Percentiles rank a stretch among this genome's conserved stretches.
These are phyloP conservation scores for Ganoderma sinense DNA, from an alignment of 1,284 basidiomycete species.

Conservation along the genomic window DNA sequence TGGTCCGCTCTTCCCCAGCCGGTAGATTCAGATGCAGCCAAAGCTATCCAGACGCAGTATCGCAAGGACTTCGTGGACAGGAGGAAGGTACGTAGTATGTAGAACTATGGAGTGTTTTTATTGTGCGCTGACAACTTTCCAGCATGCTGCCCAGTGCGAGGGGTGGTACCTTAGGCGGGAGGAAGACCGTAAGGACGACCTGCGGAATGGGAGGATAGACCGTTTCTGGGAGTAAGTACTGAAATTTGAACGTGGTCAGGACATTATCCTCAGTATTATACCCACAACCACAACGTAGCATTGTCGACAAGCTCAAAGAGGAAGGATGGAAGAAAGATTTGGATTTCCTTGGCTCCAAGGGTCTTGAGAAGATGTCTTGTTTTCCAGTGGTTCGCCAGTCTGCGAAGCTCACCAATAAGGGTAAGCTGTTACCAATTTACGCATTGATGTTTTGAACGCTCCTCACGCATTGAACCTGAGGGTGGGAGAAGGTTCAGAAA, in stretches of 20 bases:
- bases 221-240: neutral
- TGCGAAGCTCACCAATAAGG: slow-evolving; percentile 6
- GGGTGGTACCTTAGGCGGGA: slow-evolving; percentile 14
- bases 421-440: neutral
- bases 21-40: neutral
- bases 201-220: neutral
- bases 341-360: neutral
- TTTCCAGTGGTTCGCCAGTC: slow-evolving; percentile 12
- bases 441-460: too few species aligned
- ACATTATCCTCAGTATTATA: neutral
- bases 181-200: neutral
- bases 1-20: neutral
- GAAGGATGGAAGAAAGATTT: slow-evolving; percentile 7
- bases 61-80: neutral
- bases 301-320: neutral
- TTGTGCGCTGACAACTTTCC: slow-evolving; percentile 6
- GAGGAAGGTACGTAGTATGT: neutral
- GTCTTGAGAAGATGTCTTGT: slow-evolving; percentile 7
- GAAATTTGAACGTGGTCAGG: too few species aligned
- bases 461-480: neutral
- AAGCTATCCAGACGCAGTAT: neutral
- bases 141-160: slow-evolving; percentile 7
- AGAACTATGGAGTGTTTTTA: neutral
- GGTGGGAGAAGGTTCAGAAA: neutral
- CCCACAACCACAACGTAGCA: neutral